Evolutionary conservation across 1,284 basidiomycete genomes (phyloP).

Genomic region (Ustilago trichophora): DNA sequence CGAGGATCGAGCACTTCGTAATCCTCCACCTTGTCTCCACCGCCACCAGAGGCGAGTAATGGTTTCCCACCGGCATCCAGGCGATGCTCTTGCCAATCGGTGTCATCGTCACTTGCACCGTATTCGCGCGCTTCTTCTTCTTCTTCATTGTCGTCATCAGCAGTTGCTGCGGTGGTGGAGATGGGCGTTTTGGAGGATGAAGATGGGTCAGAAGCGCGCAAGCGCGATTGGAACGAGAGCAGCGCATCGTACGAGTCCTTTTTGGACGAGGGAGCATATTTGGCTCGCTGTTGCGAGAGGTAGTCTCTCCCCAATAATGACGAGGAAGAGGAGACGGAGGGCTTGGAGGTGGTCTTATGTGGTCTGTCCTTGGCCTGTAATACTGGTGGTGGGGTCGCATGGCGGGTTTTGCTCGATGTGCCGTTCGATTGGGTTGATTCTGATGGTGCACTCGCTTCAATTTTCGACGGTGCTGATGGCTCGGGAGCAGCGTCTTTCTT

Average conservation of each 20-base stretch:
- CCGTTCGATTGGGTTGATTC: too few species aligned
- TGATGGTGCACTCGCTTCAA: too few species aligned
- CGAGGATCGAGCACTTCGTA: constrained; percentile 55
- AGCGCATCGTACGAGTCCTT: constrained; percentile 30
- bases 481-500: too few species aligned
- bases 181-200: neutral
- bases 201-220: constrained; percentile 7
- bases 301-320: neutral
- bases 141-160: constrained; percentile 16
- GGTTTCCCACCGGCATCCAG: constrained; percentile 50
- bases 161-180: neutral
- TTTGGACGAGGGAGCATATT: constrained; percentile 7
- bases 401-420: too few species aligned
- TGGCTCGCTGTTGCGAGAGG: constrained; percentile 11
- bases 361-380: neutral
- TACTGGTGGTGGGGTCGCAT: too few species aligned
- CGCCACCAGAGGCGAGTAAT: neutral
- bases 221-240: constrained; percentile 32
- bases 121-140: constrained; percentile 52
- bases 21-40: constrained; percentile 37
- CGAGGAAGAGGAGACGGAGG: neutral
- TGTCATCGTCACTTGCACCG: constrained; percentile 56
- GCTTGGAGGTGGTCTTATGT: neutral
- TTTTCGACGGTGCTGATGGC: too few species aligned
- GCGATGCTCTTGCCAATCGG: constrained; percentile 26